Percentiles rank a stretch among this genome's conserved stretches.
phyloP scores from a whole-genome alignment of 1,284 basidiomycete species.

The Ganoderma boninense region DNA sequence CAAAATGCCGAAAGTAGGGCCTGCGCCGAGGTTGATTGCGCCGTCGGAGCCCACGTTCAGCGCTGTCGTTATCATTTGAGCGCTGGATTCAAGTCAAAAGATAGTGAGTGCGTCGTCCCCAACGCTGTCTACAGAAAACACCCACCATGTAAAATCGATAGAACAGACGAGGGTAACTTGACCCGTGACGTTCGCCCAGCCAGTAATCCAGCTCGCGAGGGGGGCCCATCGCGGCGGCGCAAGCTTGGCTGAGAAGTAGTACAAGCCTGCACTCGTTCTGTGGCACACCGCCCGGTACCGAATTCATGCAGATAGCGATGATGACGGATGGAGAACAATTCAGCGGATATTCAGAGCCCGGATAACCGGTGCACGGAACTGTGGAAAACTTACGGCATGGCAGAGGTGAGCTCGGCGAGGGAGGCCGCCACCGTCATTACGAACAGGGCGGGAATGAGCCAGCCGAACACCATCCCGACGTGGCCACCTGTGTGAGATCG shows the following conservation, averaged over 20 bases:
- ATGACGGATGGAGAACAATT: not conserved
- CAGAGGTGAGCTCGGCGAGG: constrained; percentile 77
- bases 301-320: not conserved
- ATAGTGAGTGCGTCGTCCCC: not conserved
- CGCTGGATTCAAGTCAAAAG: constrained; percentile 42
- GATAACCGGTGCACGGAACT: not conserved
- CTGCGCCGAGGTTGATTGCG: constrained; percentile 56
- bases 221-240: constrained; percentile 68
- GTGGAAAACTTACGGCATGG: constrained; percentile 70
- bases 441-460: constrained; percentile 77
- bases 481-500: constrained; percentile 61
- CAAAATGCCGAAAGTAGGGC: constrained; percentile 73
- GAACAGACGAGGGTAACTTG: constrained; percentile 73
- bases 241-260: constrained; percentile 79
- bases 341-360: not conserved
- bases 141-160: constrained; percentile 75
- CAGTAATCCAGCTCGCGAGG: constrained; percentile 80
- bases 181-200: constrained; percentile 72
- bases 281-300: not conserved
- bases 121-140: not conserved
- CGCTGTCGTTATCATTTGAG: constrained; percentile 81
- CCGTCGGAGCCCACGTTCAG: constrained; percentile 69
- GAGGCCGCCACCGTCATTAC: constrained; percentile 71
- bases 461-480: constrained; percentile 81
- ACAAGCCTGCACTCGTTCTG: constrained; percentile 63